phyloP scores from a whole-genome alignment of 2,329 filamentous ascomycete species.

The Colletotrichum sp. region DNA sequence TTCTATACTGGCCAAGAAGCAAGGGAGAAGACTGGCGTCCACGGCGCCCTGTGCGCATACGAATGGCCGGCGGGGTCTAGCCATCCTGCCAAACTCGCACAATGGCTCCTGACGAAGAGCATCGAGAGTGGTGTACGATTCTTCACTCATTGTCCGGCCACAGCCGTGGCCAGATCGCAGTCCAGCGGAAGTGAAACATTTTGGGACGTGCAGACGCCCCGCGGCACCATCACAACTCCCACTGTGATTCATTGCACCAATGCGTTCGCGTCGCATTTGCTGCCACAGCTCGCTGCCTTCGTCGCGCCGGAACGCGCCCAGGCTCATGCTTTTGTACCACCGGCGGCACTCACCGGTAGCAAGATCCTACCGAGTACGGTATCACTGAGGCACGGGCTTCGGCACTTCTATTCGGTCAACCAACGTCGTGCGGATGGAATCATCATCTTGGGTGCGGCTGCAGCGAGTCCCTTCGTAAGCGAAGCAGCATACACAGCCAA shows the following conservation, averaged over 20 bases:
- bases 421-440: slow-evolving; percentile 38
- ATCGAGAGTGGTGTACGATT: slow-evolving; percentile 42
- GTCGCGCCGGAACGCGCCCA: not conserved
- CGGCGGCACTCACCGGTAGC: slow-evolving; percentile 35
- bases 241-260: slow-evolving; percentile 1
- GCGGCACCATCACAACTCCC: not conserved
- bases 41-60: slow-evolving; percentile 47
- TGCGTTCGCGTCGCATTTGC: not conserved
- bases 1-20: slow-evolving; percentile 39
- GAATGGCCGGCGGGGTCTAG: slow-evolving; percentile 55
- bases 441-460: not conserved
- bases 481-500: not conserved
- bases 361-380: slow-evolving; percentile 42
- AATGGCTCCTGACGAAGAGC: slow-evolving; percentile 46
- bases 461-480: not conserved
- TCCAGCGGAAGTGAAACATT: not conserved
- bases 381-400: slow-evolving; percentile 48
- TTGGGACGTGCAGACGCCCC: not conserved
- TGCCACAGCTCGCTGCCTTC: not conserved
- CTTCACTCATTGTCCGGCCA: slow-evolving; percentile 26
- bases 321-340: slow-evolving; percentile 33
- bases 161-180: not conserved
- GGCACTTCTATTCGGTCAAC: slow-evolving; percentile 55
- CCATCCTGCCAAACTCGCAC: slow-evolving; percentile 53
- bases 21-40: slow-evolving; percentile 41